Evolutionary conservation across 768 basidiomycete species (phyloP).

Genomic region (Phylloporus scabripes): DNA sequence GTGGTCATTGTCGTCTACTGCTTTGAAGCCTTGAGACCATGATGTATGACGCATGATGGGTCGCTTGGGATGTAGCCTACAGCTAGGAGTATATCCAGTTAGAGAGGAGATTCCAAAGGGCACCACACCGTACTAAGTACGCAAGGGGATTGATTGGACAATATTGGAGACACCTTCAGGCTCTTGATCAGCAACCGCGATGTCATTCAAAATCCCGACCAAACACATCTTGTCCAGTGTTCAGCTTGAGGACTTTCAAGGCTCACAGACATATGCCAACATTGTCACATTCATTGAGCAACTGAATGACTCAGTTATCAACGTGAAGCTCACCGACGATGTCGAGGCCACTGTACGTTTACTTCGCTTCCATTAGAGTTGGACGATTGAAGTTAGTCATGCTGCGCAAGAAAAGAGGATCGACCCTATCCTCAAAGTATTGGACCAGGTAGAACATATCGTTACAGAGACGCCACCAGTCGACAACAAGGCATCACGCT

Average conservation of each 20-base stretch:
- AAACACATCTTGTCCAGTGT: constrained; percentile 73
- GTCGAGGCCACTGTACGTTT: constrained; percentile 57
- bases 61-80: no score
- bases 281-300: constrained; percentile 67
- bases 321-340: constrained; percentile 67
- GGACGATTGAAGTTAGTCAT: neutral
- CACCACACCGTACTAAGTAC: no score
- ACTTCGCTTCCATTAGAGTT: neutral
- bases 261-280: constrained; percentile 60
- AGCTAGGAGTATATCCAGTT: no score
- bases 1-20: no score
- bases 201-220: constrained; percentile 45
- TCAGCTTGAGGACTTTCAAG: constrained; percentile 80
- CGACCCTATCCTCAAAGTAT: constrained; percentile 51
- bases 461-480: constrained; percentile 75
- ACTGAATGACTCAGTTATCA: constrained; percentile 71
- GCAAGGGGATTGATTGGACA: no score
- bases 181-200: constrained; percentile 23
- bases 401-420: constrained; percentile 48
- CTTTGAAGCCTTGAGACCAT: no score
- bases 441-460: constrained; percentile 62
- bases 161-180: no score
- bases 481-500: constrained; percentile 85
- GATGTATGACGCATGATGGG: no score
- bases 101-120: no score